Percentiles rank a stretch among this genome's conserved stretches.
These are phyloP conservation scores for Melaleuca alternifolia DNA, from an alignment of 345 rosid species.

Conservation along the genomic window DNA sequence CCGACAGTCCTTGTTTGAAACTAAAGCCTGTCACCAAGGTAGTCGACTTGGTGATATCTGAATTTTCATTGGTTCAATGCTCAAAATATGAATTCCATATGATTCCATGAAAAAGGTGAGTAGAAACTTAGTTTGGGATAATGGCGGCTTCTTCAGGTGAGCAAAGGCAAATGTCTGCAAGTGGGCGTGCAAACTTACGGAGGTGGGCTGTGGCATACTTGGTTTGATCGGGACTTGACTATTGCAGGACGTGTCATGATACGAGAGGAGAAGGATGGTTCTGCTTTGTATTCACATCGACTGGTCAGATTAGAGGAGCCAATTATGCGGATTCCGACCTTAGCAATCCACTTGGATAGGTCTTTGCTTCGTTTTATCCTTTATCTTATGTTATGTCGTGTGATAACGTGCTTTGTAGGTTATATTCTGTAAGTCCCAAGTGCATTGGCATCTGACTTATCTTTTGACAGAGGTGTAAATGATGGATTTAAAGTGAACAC, in stretches of 20 bases:
- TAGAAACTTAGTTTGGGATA: neutral
- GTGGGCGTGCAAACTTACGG: conserved; percentile 94
- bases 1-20: conserved; percentile 95
- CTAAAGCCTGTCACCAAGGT: conserved; percentile 95
- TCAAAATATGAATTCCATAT: neutral
- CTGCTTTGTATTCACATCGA: conserved; percentile 49
- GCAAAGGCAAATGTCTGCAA: conserved; percentile 71
- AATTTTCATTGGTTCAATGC: neutral
- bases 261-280: conserved; percentile 48
- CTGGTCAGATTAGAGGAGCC: conserved; percentile 78
- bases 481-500: conserved; percentile 97
- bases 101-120: neutral
- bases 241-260: conserved; percentile 83
- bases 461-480: conserved; percentile 48
- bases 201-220: conserved; percentile 93
- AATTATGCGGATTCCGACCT: conserved; percentile 84
- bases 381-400: neutral
- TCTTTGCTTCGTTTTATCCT: conserved; percentile 2
- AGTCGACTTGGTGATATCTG: neutral
- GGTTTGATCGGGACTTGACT: conserved; percentile 99
- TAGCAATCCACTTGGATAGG: conserved; percentile 97
- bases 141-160: conserved; percentile 35
- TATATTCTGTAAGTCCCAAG: neutral
- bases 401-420: neutral
- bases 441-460: neutral